Evolutionary conservation across 75 land plant genomes (phyloP), one percentile per base, ranked within the genome.

Genomic region (Adiantum capillusveneris): DNA sequence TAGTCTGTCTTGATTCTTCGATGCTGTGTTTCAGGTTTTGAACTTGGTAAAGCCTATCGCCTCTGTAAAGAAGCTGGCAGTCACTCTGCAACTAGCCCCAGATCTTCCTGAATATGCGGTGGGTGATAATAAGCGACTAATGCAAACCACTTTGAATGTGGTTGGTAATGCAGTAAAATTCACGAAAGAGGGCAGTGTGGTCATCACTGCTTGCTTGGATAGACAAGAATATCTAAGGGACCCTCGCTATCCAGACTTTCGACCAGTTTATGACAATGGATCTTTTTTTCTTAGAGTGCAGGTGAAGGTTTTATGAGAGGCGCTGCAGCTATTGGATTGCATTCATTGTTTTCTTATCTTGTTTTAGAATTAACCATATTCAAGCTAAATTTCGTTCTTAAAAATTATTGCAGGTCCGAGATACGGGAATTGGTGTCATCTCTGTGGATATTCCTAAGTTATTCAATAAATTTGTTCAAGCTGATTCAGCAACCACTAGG

Each of bases 111-210:
- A 73, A 51, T 81, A 39, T 68, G 83, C 79, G 29, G 58, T 80
- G 65, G 98, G 98, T 64, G 98, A 93, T 71, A 90, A 85, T 25
- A 89, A 93, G 59, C 77, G 98, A 31, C 79, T 93, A 11, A 79
- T 85, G 90, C 98, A 93, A 58, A 75, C 60, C 13, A 72, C 84
- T 24, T 59, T 93, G 25, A 85, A 89, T 76, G 73, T 93, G 63
- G 79, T 81, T 68, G 96, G 98, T 18, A 90, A 90, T 79, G 92
- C 96, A 50, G 81, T 90, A 12, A 93, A 93, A 66, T 88, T 84
- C 54, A 74, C 93, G 2, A 90, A 81, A 31, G 88, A 84, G 43
- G 96, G 96, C 9, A 68, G 56, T 53, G 68, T 90, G 31, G 66
- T 74, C 31, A 66, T 90, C 25, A 61, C 63, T 14, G 88, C 77